Evolutionary conservation across 228 moss, liverwort and hornwort genomes (phyloP).

Genomic region (Sphagnum fallax): DNA sequence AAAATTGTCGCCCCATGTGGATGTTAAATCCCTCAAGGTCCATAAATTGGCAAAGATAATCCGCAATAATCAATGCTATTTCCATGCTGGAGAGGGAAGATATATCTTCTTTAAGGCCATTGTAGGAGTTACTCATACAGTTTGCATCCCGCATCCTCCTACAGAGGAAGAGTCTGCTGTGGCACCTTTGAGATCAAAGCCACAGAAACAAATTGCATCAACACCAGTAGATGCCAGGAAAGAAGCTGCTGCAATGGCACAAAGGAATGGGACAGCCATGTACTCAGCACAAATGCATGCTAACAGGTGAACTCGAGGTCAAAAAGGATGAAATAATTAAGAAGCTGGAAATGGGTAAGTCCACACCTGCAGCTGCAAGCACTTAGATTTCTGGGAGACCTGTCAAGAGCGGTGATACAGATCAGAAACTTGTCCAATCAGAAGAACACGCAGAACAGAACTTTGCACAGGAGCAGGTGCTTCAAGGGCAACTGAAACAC

Average conservation of each 20-base stretch:
- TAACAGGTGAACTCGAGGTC: constrained; percentile 26
- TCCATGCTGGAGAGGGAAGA: constrained; percentile 52
- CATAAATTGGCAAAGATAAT: constrained; percentile 7
- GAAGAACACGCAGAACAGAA: no score
- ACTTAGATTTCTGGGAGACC: constrained; percentile 30
- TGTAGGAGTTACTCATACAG: constrained; percentile 48
- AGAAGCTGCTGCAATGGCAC: constrained; percentile 52
- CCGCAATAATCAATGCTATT: constrained; percentile 59
- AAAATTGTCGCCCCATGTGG: constrained; percentile 11
- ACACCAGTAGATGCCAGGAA: constrained; percentile 31
- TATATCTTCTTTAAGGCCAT: constrained; percentile 58
- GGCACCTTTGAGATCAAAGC: constrained; percentile 12
- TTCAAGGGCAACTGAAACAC: constrained; percentile 12
- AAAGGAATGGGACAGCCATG: constrained; percentile 51
- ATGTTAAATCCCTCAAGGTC: no score
- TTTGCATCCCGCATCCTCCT: constrained; percentile 4
- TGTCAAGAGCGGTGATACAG: constrained; percentile 18
- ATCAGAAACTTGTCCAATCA: neutral
- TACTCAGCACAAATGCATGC: constrained; percentile 52
- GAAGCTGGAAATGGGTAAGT: constrained; percentile 23
- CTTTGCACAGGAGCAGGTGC: no score
- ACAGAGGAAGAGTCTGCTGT: neutral
- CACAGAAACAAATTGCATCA: constrained; percentile 17
- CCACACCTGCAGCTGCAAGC: constrained; percentile 15
- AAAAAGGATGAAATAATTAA: constrained; percentile 23